Base-by-base conservation (phyloP, 768 basidiomycete species). In the Collybia sp. region DNA sequence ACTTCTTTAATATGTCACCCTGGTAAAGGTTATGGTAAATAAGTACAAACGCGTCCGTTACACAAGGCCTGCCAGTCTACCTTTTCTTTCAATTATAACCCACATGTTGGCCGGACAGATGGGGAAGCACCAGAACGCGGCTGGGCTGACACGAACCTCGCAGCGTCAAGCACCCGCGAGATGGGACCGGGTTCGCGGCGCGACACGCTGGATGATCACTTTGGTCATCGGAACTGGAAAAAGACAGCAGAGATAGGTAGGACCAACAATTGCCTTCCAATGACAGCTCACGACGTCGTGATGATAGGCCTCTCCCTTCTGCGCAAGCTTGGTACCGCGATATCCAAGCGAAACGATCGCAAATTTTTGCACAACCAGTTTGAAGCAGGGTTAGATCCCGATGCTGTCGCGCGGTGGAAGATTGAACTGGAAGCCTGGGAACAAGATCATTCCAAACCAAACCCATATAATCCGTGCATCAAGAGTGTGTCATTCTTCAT, bases 181-280 rank as follows among this genome's bases (percentile, higher is more conserved):
- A 71, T 72, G 69, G 67, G 65, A 6, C 59, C 62, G 5, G 64
- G 63, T 2, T 57, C 56, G 4, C 46, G 61, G 1, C 47, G 52
- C 0, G 61, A 65, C 18, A 50, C 46, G 0, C 30, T 68, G 1
- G 59, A 65, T 41, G 55, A 56, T 19, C 60, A 62, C 17, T 66
- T 58, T 43, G 53, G 48, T 0, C 50, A 54, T 19, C 55, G 49
- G 39, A 67, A 67, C 36, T 66, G 61, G 58, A 42, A 44, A 13
- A 67, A 65, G 40, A 38, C 53, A 0, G 32, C 55, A 3, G 39
- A 44, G 12, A 30, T 69, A 3, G 57, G 59, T 65, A 15, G 31
- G 25, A 30, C n/a, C 12, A 32, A 32, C 25, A 13, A 11, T 32
- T 44, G 11, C 35, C 12, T 20, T 33, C 41, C 33, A 36, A 30